A percentile compares a stretch with the other conserved stretches of the same genome.
Evolutionary conservation across 1,284 basidiomycete genomes (phyloP).

Genomic region (Tetrapyrgos nigripes): DNA sequence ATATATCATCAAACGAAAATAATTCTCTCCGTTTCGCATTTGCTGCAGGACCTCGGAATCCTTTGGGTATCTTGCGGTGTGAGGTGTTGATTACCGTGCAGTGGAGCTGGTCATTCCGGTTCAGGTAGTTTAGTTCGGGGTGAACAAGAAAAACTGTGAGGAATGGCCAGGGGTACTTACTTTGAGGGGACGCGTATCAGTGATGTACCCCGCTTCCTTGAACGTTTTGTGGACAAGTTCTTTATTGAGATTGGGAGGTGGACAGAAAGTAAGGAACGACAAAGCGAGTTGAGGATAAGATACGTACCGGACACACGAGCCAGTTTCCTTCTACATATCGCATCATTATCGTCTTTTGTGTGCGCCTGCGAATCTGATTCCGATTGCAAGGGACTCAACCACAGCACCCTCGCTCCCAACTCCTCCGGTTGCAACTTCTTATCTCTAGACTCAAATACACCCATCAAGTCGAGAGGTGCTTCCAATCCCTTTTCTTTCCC

Average conservation of each 20-base stretch:
- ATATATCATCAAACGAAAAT: slow-evolving; percentile 56
- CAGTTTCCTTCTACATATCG: slow-evolving; percentile 35
- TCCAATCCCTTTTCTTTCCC: slow-evolving; percentile 32
- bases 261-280: too few relatives aligned
- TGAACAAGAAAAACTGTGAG: not conserved
- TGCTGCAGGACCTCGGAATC: too few relatives aligned
- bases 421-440: too few relatives aligned
- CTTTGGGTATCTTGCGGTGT: slow-evolving; percentile 52
- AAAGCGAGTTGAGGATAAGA: too few relatives aligned
- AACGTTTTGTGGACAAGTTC: slow-evolving; percentile 57
- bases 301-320: slow-evolving; percentile 49
- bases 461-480: slow-evolving; percentile 55
- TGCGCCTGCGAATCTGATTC: slow-evolving; percentile 21
- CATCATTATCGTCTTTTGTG: too few relatives aligned
- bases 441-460: slow-evolving; percentile 55
- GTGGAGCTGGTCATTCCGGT: slow-evolving; percentile 69
- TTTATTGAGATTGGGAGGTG: too few relatives aligned
- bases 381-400: slow-evolving; percentile 50
- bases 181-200: slow-evolving; percentile 64
- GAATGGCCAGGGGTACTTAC: slow-evolving; percentile 38
- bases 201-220: slow-evolving; percentile 54
- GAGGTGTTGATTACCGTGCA: slow-evolving; percentile 72
- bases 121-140: too few relatives aligned
- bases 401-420: slow-evolving; percentile 55
- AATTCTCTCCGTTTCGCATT: slow-evolving; percentile 38